Conservation (phyloP, 2,329 filamentous ascomycete species). For the Aureobasidium sp. region DNA sequence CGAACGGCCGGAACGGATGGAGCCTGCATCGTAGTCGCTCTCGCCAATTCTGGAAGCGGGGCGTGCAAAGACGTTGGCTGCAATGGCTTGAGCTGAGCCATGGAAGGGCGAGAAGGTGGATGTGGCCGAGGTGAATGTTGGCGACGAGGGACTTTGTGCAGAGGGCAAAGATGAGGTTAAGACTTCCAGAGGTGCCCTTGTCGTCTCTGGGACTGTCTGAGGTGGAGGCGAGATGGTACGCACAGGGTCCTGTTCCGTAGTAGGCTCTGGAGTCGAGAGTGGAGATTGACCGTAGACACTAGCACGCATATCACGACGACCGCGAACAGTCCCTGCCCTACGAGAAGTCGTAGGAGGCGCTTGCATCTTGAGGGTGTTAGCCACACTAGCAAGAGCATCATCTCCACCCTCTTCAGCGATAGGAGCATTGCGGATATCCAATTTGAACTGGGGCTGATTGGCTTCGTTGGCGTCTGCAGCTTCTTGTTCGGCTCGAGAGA, state of each 20-base stretch:
- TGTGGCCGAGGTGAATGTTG: slow-evolving; percentile 20
- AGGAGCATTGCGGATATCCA: slow-evolving; percentile 72
- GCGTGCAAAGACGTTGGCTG: slow-evolving; percentile 26
- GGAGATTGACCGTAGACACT: slow-evolving; percentile 69
- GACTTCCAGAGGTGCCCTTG: slow-evolving; percentile 10
- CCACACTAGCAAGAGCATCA: slow-evolving; percentile 66
- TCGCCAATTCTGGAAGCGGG: slow-evolving; percentile 23
- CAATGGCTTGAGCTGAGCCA: slow-evolving; percentile 15
- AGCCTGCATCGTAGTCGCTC: slow-evolving; percentile 66
- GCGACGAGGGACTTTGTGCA: slow-evolving; percentile 20
- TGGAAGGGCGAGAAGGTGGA: slow-evolving; percentile 28
- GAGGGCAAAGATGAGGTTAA: slow-evolving; percentile 9
- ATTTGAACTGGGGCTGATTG: slow-evolving; percentile 60
- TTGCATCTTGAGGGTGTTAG: slow-evolving; percentile 60
- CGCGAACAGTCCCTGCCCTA: slow-evolving; percentile 66
- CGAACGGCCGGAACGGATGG: slow-evolving; percentile 81
- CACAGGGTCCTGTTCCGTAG: slow-evolving; percentile 27
- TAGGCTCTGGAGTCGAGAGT: slow-evolving; percentile 30
- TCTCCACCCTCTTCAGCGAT: slow-evolving; percentile 71
- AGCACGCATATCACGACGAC: slow-evolving; percentile 84
- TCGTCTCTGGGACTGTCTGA: slow-evolving; percentile 8
- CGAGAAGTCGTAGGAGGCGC: slow-evolving; percentile 46
- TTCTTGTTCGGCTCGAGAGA: slow-evolving; percentile 67
- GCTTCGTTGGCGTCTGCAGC: slow-evolving; percentile 49
- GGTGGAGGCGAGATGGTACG: slow-evolving; percentile 22